Percentiles rank a stretch among this genome's conserved stretches.
Evolutionary conservation across 139 green algal species (phyloP).

Genomic region (Ettlia oleoabundans): DNA sequence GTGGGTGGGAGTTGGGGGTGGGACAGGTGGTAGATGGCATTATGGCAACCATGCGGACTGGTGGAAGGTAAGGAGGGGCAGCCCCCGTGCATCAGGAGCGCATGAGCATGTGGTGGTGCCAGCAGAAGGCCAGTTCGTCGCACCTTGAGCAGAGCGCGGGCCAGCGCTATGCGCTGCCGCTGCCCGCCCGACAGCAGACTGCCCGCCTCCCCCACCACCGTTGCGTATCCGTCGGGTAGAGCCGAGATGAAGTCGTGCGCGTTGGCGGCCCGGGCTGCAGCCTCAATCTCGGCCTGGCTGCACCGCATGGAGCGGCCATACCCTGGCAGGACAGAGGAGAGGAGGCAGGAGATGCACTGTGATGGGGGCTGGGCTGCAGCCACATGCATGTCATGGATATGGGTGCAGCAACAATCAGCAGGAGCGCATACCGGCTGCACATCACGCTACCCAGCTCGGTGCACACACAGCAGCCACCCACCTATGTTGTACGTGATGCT

Average conservation of each 20-base stretch:
- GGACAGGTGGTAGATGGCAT: no score
- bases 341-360: neutral
- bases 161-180: slow-evolving; percentile 84
- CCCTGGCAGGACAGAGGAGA: no score
- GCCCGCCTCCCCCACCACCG: slow-evolving; percentile 39
- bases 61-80: no score
- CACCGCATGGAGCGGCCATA: slow-evolving; percentile 65
- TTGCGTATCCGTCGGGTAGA: slow-evolving; percentile 52
- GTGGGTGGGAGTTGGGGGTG: no score
- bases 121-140: no score
- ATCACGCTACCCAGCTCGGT: no score
- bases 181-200: slow-evolving; percentile 73
- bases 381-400: no score
- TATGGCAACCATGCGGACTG: no score
- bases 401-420: no score
- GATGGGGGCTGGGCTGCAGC: no score
- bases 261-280: slow-evolving; percentile 68
- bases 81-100: neutral
- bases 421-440: no score
- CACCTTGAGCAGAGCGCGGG: slow-evolving; percentile 71
- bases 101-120: neutral
- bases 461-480: neutral
- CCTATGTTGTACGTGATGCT: slow-evolving; percentile 91
- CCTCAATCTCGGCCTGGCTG: slow-evolving; percentile 53
- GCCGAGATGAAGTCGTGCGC: slow-evolving; percentile 75